phyloP scores from a whole-genome alignment of 2,329 filamentous ascomycete species.

The Calonectria pteridis region DNA sequence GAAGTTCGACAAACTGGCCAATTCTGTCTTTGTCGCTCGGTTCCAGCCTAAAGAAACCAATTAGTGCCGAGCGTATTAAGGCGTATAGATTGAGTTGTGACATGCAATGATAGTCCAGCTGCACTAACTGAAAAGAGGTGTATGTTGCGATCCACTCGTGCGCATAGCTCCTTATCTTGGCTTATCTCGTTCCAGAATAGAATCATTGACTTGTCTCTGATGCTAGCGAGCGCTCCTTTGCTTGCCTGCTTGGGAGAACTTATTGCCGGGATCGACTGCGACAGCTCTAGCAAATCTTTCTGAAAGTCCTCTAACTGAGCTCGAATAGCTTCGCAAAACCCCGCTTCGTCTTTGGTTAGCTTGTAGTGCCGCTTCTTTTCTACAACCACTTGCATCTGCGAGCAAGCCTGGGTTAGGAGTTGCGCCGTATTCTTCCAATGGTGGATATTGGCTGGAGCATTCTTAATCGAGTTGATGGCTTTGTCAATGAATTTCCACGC shows the following conservation, averaged over 20 bases:
- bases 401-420: not conserved
- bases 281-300: not conserved
- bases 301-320: not conserved
- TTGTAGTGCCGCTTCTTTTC: not conserved
- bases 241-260: not conserved
- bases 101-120: not conserved
- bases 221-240: not conserved
- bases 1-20: not conserved
- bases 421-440: not conserved
- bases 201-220: not conserved
- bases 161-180: not conserved
- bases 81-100: too few relatives aligned
- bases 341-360: not conserved
- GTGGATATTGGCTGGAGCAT: not conserved
- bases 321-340: not conserved
- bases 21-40: not conserved
- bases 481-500: not conserved
- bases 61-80: not conserved
- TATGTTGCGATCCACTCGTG: constrained; percentile 4
- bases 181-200: not conserved
- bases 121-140: not conserved
- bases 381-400: not conserved
- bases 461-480: not conserved
- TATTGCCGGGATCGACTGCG: not conserved
- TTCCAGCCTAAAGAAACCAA: not conserved